These are phyloP conservation scores for Magnaporthales sp. DNA, from an alignment of 2,329 filamentous ascomycete species.

Conservation along the genomic window DNA sequence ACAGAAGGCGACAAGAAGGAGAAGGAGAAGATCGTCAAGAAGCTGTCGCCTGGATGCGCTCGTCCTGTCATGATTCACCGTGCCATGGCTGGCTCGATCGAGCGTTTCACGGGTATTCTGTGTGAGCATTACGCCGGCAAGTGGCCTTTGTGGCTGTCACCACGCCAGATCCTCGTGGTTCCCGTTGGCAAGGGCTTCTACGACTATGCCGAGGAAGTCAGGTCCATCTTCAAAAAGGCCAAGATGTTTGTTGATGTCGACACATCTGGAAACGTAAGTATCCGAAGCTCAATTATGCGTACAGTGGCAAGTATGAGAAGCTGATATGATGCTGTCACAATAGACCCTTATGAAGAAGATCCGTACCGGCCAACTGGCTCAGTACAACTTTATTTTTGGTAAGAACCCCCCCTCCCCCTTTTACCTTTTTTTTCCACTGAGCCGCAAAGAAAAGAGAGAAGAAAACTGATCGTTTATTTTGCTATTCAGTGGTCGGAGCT, in stretches of 20 bases:
- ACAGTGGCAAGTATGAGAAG: background rate
- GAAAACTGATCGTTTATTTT: background rate
- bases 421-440: background rate
- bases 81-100: constrained; percentile 64
- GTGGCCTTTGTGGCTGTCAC: constrained; percentile 84
- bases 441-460: background rate
- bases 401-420: constrained; percentile 18
- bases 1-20: constrained; percentile 28
- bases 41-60: constrained; percentile 60
- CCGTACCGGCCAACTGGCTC: constrained; percentile 66
- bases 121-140: constrained; percentile 80
- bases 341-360: constrained; percentile 81
- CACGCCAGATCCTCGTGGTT: constrained; percentile 72
- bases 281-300: background rate
- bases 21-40: constrained; percentile 34
- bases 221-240: constrained; percentile 56
- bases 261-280: constrained; percentile 50
- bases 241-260: constrained; percentile 65
- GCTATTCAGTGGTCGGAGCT: constrained; percentile 12
- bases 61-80: constrained; percentile 83
- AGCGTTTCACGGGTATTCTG: constrained; percentile 62
- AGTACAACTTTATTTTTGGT: constrained; percentile 81
- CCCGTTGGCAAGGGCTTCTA: constrained; percentile 65
- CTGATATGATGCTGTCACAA: background rate
- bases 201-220: constrained; percentile 69